These are phyloP conservation scores for Colletotrichum tamarilloi DNA, from an alignment of 2,329 filamentous ascomycete species.

Conservation along the genomic window DNA sequence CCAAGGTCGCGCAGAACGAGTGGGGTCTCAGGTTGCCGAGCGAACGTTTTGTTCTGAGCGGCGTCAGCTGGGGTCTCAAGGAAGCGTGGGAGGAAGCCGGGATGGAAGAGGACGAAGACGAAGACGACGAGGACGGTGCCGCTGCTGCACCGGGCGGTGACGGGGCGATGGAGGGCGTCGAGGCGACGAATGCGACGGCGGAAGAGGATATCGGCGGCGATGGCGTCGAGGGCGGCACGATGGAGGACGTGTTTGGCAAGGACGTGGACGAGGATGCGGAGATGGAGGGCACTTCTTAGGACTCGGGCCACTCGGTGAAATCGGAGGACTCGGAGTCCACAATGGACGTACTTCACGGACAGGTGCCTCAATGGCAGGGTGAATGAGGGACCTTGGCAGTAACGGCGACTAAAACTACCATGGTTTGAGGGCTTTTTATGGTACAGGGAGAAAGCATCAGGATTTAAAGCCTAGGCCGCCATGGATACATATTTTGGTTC, in stretches of 20 bases:
- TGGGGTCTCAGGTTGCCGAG: constrained; percentile 76
- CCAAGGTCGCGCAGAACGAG: constrained; percentile 71
- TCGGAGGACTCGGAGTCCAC: neutral
- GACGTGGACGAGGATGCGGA: constrained; percentile 69
- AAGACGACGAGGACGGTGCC: constrained; percentile 52
- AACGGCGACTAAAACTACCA: neutral
- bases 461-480: neutral
- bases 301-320: neutral
- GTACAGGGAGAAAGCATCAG: neutral
- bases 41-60: constrained; percentile 76
- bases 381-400: neutral
- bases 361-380: neutral
- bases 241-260: constrained; percentile 66
- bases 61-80: constrained; percentile 72
- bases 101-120: constrained; percentile 54
- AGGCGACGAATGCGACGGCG: constrained; percentile 50
- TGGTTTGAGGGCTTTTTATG: neutral
- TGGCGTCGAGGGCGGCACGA: constrained; percentile 60
- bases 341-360: neutral
- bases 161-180: constrained; percentile 63
- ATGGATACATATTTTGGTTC: no score
- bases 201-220: constrained; percentile 57
- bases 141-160: constrained; percentile 49
- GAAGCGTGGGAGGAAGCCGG: constrained; percentile 66
- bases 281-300: constrained; percentile 34